Conservation (phyloP, 768 basidiomycete species). For the Lactifluus piperatus region DNA sequence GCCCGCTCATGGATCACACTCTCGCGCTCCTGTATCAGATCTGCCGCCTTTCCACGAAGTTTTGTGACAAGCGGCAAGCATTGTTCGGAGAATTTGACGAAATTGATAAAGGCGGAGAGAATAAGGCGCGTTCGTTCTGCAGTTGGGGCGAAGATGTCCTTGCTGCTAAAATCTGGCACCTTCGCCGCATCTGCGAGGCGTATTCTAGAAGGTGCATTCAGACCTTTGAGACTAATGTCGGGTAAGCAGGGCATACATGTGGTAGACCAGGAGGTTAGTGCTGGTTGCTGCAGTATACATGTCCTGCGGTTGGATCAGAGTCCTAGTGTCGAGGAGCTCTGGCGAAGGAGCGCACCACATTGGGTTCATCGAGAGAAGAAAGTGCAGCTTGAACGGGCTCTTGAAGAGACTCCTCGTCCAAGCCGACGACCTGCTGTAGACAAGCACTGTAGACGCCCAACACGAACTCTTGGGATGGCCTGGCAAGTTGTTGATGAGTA, state of each 20-base stretch:
- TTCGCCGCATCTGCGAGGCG: slow-evolving; percentile 67
- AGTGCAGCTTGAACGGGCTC: slow-evolving; percentile 51
- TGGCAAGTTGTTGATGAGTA: slow-evolving; percentile 55
- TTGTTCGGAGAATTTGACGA: slow-evolving; percentile 82
- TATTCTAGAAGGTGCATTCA: slow-evolving; percentile 33
- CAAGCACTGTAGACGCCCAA: slow-evolving; percentile 61
- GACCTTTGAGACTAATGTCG: neutral
- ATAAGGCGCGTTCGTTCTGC: slow-evolving; percentile 63
- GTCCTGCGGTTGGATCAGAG: slow-evolving; percentile 39
- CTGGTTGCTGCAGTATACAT: slow-evolving; percentile 50
- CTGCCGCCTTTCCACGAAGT: slow-evolving; percentile 51
- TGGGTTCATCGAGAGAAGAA: slow-evolving; percentile 39
- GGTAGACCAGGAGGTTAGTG: slow-evolving; percentile 58
- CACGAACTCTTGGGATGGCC: slow-evolving; percentile 65
- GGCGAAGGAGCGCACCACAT: slow-evolving; percentile 33
- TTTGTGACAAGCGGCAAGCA: slow-evolving; percentile 51
- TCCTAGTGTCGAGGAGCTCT: neutral
- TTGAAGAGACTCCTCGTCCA: slow-evolving; percentile 49
- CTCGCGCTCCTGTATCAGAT: slow-evolving; percentile 54
- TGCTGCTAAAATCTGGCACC: slow-evolving; percentile 68
- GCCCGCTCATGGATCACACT: slow-evolving; percentile 40
- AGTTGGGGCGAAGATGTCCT: slow-evolving; percentile 67
- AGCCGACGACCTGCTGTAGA: slow-evolving; percentile 59
- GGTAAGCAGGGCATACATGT: slow-evolving; percentile 41
- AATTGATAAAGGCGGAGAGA: slow-evolving; percentile 88